A percentile compares a stretch with the other conserved stretches of the same genome.
These are phyloP conservation scores for Peziza echinospora DNA, from an alignment of 495 filamentous ascomycete genomes.

Conservation along the genomic window DNA sequence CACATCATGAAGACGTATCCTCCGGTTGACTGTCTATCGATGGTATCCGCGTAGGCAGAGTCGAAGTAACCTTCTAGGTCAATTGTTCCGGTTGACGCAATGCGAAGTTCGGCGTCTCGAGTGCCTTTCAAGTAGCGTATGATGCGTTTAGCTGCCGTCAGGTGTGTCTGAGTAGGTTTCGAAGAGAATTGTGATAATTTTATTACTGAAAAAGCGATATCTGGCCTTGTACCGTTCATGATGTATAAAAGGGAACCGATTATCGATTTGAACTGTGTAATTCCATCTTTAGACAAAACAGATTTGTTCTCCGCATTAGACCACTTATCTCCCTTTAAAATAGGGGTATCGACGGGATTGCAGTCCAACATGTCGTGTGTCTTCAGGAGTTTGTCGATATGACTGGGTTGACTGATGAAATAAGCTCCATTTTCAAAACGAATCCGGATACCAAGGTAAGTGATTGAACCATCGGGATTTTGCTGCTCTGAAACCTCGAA, in stretches of 20 bases:
- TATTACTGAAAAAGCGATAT: conserved; percentile 4
- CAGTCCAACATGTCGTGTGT: too few species aligned
- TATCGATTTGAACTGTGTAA: neutral
- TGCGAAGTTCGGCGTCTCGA: neutral
- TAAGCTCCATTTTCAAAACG: too few species aligned
- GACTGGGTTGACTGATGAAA: too few species aligned
- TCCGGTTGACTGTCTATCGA: neutral
- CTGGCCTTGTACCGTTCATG: conserved; percentile 5
- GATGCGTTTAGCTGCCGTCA: neutral
- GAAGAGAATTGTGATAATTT: conserved; percentile 4
- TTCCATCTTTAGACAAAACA: neutral
- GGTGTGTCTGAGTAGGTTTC: neutral
- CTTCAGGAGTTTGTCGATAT: too few species aligned
- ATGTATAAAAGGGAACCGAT: neutral
- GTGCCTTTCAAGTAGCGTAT: conserved; percentile 1
- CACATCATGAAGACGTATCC: conserved; percentile 2
- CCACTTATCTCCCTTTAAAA: too few species aligned
- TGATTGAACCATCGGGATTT: too few species aligned
- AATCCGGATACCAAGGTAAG: too few species aligned
- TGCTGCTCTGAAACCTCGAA: too few species aligned
- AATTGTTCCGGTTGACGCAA: neutral
- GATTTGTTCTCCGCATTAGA: too few species aligned
- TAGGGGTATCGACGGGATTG: too few species aligned
- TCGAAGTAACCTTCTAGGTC: neutral
- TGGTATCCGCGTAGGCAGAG: neutral